A percentile compares a stretch with the other conserved stretches of the same genome.
These are phyloP conservation scores for Melaleuca quinquenervia DNA, from an alignment of 345 rosid species.

Conservation along the genomic window DNA sequence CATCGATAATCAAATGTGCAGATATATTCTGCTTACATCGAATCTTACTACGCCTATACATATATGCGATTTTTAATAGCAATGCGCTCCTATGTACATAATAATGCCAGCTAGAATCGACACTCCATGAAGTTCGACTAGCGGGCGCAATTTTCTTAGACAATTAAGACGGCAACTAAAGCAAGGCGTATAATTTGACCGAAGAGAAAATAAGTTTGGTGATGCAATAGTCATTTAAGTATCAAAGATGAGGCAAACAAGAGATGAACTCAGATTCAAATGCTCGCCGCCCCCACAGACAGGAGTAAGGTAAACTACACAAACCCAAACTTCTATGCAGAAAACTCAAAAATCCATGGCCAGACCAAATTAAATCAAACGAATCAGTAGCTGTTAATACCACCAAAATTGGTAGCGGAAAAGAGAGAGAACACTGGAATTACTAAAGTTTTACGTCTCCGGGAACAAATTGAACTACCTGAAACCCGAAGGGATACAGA, in stretches of 20 bases:
- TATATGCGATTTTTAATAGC: neutral
- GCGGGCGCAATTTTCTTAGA: neutral
- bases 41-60: neutral
- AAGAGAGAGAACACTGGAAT: neutral
- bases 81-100: neutral
- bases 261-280: neutral
- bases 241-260: neutral
- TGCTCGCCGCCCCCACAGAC: neutral
- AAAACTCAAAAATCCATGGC: neutral
- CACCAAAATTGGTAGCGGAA: neutral
- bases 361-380: neutral
- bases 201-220: neutral
- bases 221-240: neutral
- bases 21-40: neutral
- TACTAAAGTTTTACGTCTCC: neutral
- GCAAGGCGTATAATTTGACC: neutral
- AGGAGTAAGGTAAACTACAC: neutral
- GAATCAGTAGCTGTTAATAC: neutral
- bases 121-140: neutral
- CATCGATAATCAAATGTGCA: neutral
- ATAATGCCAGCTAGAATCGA: neutral
- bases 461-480: conserved; percentile 5
- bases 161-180: neutral
- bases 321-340: neutral
- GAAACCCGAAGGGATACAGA: neutral